These are phyloP conservation scores for Margaritispora aquatica DNA, from an alignment of 495 filamentous ascomycete genomes.

Conservation along the genomic window DNA sequence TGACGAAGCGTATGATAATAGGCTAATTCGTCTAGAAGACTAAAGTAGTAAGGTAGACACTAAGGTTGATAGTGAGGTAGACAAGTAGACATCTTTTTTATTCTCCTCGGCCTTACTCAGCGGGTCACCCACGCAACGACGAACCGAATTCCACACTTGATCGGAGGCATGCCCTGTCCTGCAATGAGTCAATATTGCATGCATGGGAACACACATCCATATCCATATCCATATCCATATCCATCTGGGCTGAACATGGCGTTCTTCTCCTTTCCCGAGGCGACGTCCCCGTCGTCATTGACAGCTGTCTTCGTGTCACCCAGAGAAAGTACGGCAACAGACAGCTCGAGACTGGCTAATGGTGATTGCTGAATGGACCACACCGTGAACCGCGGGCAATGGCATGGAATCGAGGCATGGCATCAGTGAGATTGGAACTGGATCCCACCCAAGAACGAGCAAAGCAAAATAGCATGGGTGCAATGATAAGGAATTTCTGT, in stretches of 20 bases:
- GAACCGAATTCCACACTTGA: not conserved
- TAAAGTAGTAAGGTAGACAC: no score
- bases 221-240: no score
- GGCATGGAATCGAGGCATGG: not conserved
- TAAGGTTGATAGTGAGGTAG: not conserved
- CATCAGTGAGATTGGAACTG: not conserved
- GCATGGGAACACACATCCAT: not conserved
- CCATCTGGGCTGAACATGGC: not conserved
- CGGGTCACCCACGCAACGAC: not conserved
- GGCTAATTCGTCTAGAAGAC: no score
- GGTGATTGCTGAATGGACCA: not conserved
- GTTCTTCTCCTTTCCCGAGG: not conserved
- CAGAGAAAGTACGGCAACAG: not conserved
- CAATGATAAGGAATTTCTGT: not conserved
- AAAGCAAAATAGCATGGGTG: no score
- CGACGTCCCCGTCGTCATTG: not conserved
- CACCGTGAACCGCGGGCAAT: not conserved
- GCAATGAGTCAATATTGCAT: not conserved
- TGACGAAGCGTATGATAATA: not conserved
- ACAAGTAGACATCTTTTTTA: no score
- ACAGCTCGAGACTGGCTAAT: not conserved
- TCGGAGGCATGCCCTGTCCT: not conserved
- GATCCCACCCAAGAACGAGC: not conserved
- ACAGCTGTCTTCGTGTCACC: not conserved
- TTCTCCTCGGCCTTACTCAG: not conserved